These are phyloP conservation scores for Aspergillus quadricinctus DNA, from an alignment of 2,329 filamentous ascomycete species.

Conservation along the genomic window DNA sequence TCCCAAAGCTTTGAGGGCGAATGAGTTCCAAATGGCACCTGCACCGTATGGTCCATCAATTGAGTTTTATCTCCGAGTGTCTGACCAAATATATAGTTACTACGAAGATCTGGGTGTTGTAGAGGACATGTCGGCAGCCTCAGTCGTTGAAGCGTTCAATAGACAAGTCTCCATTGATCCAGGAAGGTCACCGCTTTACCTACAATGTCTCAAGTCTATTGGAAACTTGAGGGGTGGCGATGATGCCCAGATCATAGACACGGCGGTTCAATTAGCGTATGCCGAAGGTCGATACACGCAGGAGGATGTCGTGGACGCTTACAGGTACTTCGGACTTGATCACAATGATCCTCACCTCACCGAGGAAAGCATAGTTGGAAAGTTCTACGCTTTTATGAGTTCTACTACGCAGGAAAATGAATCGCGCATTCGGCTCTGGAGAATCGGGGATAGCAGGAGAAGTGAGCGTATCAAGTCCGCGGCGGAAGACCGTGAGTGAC, in stretches of 20 bases:
- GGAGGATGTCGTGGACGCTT: slow-evolving; percentile 55
- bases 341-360: slow-evolving; percentile 42
- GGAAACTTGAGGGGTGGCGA: slow-evolving; percentile 46
- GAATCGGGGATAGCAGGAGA: slow-evolving; percentile 55
- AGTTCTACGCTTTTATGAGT: slow-evolving; percentile 56
- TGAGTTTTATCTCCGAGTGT: not conserved
- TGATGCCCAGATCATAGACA: slow-evolving; percentile 53
- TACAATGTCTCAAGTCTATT: slow-evolving; percentile 61
- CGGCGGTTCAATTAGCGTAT: slow-evolving; percentile 54
- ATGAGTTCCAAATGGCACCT: slow-evolving; percentile 28
- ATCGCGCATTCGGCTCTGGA: slow-evolving; percentile 52
- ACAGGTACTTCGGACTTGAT: slow-evolving; percentile 55
- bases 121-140: slow-evolving; percentile 57
- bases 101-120: slow-evolving; percentile 61
- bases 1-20: slow-evolving; percentile 21
- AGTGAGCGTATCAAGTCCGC: slow-evolving; percentile 57
- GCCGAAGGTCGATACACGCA: slow-evolving; percentile 56
- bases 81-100: slow-evolving; percentile 32
- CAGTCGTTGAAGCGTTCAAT: slow-evolving; percentile 61
- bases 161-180: slow-evolving; percentile 56
- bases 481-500: slow-evolving; percentile 50
- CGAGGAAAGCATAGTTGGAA: slow-evolving; percentile 59
- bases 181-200: slow-evolving; percentile 54
- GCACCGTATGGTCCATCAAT: slow-evolving; percentile 27
- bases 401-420: slow-evolving; percentile 55